Conservation (phyloP, 139 green algal species). For the Desmodesmus armatus region DNA sequence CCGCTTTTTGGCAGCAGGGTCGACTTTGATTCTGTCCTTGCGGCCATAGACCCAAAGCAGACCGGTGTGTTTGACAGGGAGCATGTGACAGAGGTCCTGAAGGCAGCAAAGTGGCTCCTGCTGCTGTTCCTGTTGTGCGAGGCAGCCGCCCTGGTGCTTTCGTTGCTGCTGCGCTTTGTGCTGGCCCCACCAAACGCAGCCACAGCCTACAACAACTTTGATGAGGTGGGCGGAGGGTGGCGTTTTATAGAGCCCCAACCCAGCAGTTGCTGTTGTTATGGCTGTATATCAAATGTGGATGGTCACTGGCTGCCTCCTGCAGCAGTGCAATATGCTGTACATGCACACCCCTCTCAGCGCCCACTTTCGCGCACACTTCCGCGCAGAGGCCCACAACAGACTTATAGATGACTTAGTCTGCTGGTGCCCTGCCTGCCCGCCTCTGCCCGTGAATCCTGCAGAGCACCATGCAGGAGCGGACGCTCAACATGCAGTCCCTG, state of each 20-base stretch:
- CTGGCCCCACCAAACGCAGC: background rate
- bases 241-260: too few relatives aligned
- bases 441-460: too few relatives aligned
- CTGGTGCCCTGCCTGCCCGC: too few relatives aligned
- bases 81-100: conserved; percentile 20
- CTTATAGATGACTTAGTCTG: too few relatives aligned
- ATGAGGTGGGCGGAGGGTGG: too few relatives aligned
- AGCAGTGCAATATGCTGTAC: too few relatives aligned
- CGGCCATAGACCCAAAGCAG: background rate
- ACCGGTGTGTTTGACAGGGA: conserved; percentile 10
- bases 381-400: too few relatives aligned
- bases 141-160: conserved; percentile 20
- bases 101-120: conserved; percentile 43
- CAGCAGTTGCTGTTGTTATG: too few relatives aligned
- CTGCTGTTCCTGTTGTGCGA: conserved; percentile 40
- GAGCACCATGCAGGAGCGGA: background rate
- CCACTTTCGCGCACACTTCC: too few relatives aligned
- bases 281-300: too few relatives aligned
- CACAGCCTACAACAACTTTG: conserved; percentile 35
- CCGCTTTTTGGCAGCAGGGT: background rate
- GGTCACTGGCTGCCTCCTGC: too few relatives aligned
- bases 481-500: conserved; percentile 4
- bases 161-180: conserved; percentile 27
- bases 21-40: background rate
- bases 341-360: too few relatives aligned